Conservation (phyloP, 2,329 filamentous ascomycete genomes). For the Alternaria atra region DNA sequence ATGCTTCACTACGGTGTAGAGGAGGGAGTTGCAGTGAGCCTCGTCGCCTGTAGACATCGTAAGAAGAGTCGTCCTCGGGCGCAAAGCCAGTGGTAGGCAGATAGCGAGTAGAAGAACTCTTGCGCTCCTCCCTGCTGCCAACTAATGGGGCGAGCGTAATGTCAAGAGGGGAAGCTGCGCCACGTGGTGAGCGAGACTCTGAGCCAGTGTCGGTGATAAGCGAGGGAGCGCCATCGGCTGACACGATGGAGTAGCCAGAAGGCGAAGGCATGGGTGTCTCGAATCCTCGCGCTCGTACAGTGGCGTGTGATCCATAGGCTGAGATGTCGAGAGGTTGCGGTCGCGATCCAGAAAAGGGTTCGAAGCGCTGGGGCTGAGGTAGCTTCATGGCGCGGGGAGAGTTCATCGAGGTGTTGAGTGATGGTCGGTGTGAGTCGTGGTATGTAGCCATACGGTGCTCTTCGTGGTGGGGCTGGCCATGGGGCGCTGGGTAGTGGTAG, state of each 20-base stretch:
- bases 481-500: conserved; percentile 42
- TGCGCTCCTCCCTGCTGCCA: conserved; percentile 48
- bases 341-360: conserved; percentile 43
- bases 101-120: conserved; percentile 48
- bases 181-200: conserved; percentile 57
- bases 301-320: conserved; percentile 31
- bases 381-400: conserved; percentile 44
- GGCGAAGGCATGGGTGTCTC: conserved; percentile 72
- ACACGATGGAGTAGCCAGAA: conserved; percentile 68
- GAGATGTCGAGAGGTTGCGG: conserved; percentile 46
- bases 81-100: conserved; percentile 52
- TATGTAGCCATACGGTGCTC: conserved; percentile 41
- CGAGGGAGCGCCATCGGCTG: conserved; percentile 71
- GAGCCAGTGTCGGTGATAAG: conserved; percentile 72
- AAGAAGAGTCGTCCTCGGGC: conserved; percentile 44
- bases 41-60: conserved; percentile 39
- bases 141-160: conserved; percentile 51
- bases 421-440: conserved; percentile 40
- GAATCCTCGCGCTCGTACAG: conserved; percentile 43
- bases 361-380: conserved; percentile 44
- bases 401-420: conserved; percentile 36
- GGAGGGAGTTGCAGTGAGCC: conserved; percentile 48
- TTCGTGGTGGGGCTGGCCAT: conserved; percentile 35
- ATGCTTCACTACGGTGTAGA: conserved; percentile 33
- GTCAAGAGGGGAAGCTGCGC: conserved; percentile 58